Evolutionary conservation across 495 filamentous ascomycete species (phyloP).

Genomic region (Aspergillus wentii): DNA sequence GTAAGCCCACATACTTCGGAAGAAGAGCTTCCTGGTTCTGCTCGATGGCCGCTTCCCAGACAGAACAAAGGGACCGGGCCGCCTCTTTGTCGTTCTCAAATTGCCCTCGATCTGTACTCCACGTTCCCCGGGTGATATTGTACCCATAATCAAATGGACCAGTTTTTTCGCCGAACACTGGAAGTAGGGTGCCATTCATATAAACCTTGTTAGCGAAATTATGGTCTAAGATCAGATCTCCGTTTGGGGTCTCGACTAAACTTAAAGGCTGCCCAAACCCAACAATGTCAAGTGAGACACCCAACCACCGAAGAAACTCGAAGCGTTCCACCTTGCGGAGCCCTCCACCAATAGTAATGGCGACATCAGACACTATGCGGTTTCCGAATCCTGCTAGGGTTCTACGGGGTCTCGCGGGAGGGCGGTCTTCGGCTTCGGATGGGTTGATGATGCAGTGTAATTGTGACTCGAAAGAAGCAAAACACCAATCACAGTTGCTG

Average conservation of each 20-base stretch:
- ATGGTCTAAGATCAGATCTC: constrained; percentile 2
- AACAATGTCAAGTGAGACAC: not conserved
- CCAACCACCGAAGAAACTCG: not conserved
- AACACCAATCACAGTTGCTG: not conserved
- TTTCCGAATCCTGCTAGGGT: no score
- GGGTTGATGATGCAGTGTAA: not conserved
- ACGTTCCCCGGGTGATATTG: no score
- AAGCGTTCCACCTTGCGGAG: not conserved
- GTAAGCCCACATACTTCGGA: not conserved
- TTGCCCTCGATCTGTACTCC: no score
- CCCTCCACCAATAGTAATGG: not conserved
- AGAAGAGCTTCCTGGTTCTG: not conserved
- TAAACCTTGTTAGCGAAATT: not conserved
- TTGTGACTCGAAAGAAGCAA: not conserved
- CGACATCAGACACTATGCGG: not conserved
- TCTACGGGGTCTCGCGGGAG: no score
- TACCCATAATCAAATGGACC: not conserved
- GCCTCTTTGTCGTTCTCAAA: no score
- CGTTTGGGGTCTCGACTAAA: not conserved
- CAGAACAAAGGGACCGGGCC: not conserved
- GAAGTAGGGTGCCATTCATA: not conserved
- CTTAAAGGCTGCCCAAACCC: not conserved
- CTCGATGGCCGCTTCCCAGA: not conserved
- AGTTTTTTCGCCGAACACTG: not conserved
- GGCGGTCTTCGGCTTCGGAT: not conserved